A percentile compares a stretch with the other conserved stretches of the same genome.
phyloP scores from a whole-genome alignment of 306 rosid genomes.

The Psophocarpus tetragonolobus region DNA sequence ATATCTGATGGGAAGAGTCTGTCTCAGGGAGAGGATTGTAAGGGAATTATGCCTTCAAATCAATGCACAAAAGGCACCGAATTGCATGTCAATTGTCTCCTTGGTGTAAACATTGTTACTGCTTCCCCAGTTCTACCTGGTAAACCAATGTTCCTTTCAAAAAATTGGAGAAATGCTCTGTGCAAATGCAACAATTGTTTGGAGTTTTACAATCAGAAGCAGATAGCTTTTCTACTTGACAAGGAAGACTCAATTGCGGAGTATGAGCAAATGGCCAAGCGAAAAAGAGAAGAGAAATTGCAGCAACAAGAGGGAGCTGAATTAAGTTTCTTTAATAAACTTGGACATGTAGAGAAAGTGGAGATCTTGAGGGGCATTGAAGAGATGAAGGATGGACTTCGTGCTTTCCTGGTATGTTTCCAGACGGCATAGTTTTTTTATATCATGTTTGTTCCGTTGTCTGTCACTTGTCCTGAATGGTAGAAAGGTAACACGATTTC shows the following conservation, averaged over 20 bases:
- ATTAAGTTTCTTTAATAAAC: constrained; percentile 61
- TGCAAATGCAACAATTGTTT: constrained; percentile 79
- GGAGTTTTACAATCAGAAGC: constrained; percentile 60
- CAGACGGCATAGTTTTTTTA: not conserved
- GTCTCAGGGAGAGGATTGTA: constrained; percentile 44
- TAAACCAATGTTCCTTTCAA: constrained; percentile 82
- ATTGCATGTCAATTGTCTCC: constrained; percentile 52
- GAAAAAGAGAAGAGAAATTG: constrained; percentile 81
- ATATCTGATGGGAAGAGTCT: constrained; percentile 38
- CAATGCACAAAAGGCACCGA: constrained; percentile 33
- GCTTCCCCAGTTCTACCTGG: constrained; percentile 45
- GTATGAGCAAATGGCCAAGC: constrained; percentile 87
- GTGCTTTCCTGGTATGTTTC: constrained; percentile 70
- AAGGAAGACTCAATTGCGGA: constrained; percentile 87
- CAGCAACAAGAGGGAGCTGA: constrained; percentile 83
- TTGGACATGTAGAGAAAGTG: constrained; percentile 92
- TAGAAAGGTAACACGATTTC: not conserved
- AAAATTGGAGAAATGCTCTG: constrained; percentile 80
- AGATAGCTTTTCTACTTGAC: constrained; percentile 66
- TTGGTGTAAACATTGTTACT: constrained; percentile 54
- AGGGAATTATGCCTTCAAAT: constrained; percentile 29
- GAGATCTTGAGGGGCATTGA: constrained; percentile 93
- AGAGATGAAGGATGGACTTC: constrained; percentile 91
- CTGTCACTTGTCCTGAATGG: constrained; percentile 3
- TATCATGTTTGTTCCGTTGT: constrained; percentile 1